phyloP scores from a whole-genome alignment of 2,329 filamentous ascomycete species.

The Blumeria graminis region DNA sequence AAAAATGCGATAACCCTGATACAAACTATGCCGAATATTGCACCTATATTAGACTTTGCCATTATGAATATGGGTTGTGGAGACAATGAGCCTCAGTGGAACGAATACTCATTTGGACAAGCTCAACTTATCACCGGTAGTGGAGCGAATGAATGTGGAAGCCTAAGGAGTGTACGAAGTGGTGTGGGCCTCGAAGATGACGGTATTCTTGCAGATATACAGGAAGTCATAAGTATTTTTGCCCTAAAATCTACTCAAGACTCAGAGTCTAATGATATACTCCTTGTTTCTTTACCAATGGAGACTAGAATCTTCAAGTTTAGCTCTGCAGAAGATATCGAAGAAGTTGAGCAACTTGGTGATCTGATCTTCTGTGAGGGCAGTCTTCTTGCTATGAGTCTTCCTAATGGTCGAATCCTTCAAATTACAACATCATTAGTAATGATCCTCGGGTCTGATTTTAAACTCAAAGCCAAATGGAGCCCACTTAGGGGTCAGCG shows the following conservation, averaged over 20 bases:
- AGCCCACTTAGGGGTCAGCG: conserved; percentile 21
- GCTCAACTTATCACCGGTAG: conserved; percentile 83
- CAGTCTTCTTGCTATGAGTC: conserved; percentile 46
- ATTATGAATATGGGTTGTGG: conserved; percentile 90
- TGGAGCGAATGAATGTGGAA: conserved; percentile 72
- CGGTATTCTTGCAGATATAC: conserved; percentile 58
- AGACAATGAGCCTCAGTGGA: conserved; percentile 52
- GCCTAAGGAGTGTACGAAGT: conserved; percentile 70
- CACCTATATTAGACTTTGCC: conserved; percentile 76
- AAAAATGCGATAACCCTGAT: conserved; percentile 34
- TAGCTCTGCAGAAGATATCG: conserved; percentile 47
- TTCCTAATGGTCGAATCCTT: conserved; percentile 38
- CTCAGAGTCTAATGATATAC: conserved; percentile 33
- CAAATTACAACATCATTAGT: conserved; percentile 50
- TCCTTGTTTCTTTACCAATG: conserved; percentile 58
- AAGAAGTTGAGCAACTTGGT: conserved; percentile 58
- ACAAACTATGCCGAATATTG: conserved; percentile 64
- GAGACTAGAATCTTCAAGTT: conserved; percentile 73
- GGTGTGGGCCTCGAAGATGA: conserved; percentile 81
- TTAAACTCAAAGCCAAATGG: conserved; percentile 33
- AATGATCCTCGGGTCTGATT: conserved; percentile 36
- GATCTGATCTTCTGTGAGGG: conserved; percentile 44
- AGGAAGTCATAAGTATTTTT: conserved; percentile 50
- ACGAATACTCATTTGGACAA: conserved; percentile 86
- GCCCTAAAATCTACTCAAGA: conserved; percentile 30